Conservation (phyloP, 306 rosid species). For the Purshia tridentata region DNA sequence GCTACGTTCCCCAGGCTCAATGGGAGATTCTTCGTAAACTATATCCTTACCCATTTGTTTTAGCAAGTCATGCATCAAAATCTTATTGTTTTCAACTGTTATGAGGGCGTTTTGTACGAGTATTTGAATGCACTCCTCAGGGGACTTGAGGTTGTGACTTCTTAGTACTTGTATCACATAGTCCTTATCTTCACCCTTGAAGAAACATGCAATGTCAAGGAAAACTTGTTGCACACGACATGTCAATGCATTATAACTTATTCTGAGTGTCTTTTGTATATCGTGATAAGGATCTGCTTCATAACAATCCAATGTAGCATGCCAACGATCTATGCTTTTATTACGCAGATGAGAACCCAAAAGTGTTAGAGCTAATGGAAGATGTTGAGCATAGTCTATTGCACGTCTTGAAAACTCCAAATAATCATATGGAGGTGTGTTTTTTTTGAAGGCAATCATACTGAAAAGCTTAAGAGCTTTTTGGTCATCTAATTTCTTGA, state of each 20-base stretch:
- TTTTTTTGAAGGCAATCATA: constrained; percentile 2
- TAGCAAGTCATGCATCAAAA: constrained; percentile 43
- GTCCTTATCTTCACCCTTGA: constrained; percentile 22
- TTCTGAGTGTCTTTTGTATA: constrained; percentile 33
- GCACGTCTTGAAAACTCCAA: background rate
- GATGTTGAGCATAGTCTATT: background rate
- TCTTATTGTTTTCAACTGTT: background rate
- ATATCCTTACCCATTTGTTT: constrained; percentile 41
- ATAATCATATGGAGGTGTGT: background rate
- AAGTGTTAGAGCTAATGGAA: constrained; percentile 41
- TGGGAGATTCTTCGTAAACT: constrained; percentile 22
- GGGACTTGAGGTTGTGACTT: constrained; percentile 18
- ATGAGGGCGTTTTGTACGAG: constrained; percentile 5
- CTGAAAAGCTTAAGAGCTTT: constrained; percentile 15
- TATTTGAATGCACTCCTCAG: background rate
- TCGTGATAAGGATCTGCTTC: constrained; percentile 32
- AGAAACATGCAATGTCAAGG: constrained; percentile 44
- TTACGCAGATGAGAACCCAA: constrained; percentile 38
- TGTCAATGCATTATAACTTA: constrained; percentile 31
- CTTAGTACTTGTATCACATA: constrained; percentile 35
- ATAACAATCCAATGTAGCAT: constrained; percentile 26
- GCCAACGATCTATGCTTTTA: constrained; percentile 25
- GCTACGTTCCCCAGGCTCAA: constrained; percentile 23
- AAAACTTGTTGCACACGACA: constrained; percentile 23
- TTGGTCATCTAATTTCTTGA: background rate